These are phyloP conservation scores for Calonectria pteridis DNA, from an alignment of 2,329 filamentous ascomycete genomes.

Conservation along the genomic window DNA sequence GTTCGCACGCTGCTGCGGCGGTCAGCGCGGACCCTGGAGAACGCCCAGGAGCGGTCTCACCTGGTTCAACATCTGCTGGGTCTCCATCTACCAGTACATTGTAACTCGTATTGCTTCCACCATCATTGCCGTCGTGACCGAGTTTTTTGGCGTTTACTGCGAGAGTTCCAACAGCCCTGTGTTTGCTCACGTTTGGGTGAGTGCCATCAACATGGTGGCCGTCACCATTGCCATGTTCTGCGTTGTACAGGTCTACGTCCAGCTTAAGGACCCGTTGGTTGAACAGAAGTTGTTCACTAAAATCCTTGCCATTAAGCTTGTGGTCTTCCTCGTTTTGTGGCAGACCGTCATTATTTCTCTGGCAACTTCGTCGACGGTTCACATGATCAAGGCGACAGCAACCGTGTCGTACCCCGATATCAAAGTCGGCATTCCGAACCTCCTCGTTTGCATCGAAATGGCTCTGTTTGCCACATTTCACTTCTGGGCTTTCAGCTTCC, in stretches of 20 bases:
- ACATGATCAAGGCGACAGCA: slow-evolving; percentile 71
- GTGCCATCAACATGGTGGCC: slow-evolving; percentile 77
- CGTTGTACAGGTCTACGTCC: slow-evolving; percentile 87
- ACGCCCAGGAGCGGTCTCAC: slow-evolving; percentile 85
- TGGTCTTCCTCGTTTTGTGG: slow-evolving; percentile 94
- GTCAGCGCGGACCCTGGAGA: slow-evolving; percentile 76
- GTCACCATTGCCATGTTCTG: slow-evolving; percentile 91
- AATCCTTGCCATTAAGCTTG: slow-evolving; percentile 87
- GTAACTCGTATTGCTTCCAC: slow-evolving; percentile 85
- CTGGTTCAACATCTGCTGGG: slow-evolving; percentile 91
- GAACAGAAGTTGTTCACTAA: slow-evolving; percentile 82
- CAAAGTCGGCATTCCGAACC: slow-evolving; percentile 82
- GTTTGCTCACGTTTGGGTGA: slow-evolving; percentile 88
- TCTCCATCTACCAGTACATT: slow-evolving; percentile 88
- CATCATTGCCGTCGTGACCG: slow-evolving; percentile 78
- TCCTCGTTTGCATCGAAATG: slow-evolving; percentile 89
- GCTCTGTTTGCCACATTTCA: slow-evolving; percentile 82
- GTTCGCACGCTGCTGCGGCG: slow-evolving; percentile 78
- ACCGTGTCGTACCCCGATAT: slow-evolving; percentile 80
- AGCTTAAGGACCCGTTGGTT: slow-evolving; percentile 76
- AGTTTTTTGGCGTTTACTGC: slow-evolving; percentile 80
- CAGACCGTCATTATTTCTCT: slow-evolving; percentile 70
- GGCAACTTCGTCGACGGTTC: slow-evolving; percentile 65
- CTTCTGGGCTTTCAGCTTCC: slow-evolving; percentile 85
- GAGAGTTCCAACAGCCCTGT: slow-evolving; percentile 81